A percentile compares a stretch with the other conserved stretches of the same genome.
phyloP scores from a whole-genome alignment of 2,329 filamentous ascomycete species.

The Chaetomiaceae sp. region DNA sequence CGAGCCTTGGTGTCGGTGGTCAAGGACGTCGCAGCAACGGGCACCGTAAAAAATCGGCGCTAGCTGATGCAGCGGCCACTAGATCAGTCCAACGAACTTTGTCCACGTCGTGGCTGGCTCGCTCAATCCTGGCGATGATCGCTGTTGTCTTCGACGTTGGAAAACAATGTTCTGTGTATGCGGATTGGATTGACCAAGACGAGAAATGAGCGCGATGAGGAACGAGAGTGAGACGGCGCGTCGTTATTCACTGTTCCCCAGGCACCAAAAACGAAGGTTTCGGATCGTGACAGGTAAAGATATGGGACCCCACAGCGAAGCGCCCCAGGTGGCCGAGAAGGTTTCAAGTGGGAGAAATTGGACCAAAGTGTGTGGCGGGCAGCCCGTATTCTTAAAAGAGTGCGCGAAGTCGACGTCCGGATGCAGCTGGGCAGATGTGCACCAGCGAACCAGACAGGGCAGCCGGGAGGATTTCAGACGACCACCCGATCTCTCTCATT shows the following conservation, averaged over 20 bases:
- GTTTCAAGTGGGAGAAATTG: constrained; percentile 14
- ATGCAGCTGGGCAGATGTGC: constrained; percentile 13
- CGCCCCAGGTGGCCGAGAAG: neutral
- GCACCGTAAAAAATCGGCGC: constrained; percentile 15
- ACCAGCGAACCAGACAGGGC: no score
- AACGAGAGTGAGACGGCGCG: no score
- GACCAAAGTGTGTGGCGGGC: constrained; percentile 11
- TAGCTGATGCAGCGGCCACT: constrained; percentile 10
- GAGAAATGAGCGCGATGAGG: no score
- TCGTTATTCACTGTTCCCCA: no score
- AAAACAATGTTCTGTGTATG: no score
- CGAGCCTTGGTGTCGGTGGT: constrained; percentile 13
- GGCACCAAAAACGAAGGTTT: constrained; percentile 13
- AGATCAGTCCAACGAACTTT: no score
- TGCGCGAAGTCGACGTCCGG: constrained; percentile 18
- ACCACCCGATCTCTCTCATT: constrained; percentile 8
- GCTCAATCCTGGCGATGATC: no score
- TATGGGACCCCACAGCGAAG: neutral
- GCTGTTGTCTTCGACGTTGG: no score
- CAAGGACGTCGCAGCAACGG: constrained; percentile 10
- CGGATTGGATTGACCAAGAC: no score
- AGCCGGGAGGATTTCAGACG: constrained; percentile 1
- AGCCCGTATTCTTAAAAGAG: constrained; percentile 14
- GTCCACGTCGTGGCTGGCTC: no score
- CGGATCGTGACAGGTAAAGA: constrained; percentile 5